phyloP scores from a whole-genome alignment of 257 asterid genomes.

The Primulina eburnea region DNA sequence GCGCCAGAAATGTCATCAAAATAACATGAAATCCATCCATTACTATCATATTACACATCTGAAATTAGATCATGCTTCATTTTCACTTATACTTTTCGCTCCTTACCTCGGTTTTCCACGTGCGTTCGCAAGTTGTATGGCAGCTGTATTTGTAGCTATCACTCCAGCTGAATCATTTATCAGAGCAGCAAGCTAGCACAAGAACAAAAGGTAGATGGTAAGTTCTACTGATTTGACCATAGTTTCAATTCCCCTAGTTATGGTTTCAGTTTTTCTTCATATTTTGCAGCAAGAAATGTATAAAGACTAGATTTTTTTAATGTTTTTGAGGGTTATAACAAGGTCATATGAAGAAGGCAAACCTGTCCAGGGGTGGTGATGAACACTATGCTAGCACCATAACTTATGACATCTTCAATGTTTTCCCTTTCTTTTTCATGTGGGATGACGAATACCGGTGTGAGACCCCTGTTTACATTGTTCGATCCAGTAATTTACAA shows the following conservation, averaged over 20 bases:
- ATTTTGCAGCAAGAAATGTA: not conserved
- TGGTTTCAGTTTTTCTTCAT: not conserved
- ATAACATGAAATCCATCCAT: not conserved
- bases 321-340: not conserved
- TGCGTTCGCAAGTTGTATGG: slow-evolving; percentile 74
- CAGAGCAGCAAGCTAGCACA: slow-evolving; percentile 70
- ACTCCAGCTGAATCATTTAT: slow-evolving; percentile 84
- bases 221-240: not conserved
- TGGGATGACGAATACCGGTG: slow-evolving; percentile 74
- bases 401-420: slow-evolving; percentile 63
- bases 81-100: not conserved
- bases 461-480: slow-evolving; percentile 52
- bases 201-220: not conserved
- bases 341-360: slow-evolving; percentile 5
- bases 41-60: not conserved
- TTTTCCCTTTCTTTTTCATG: slow-evolving; percentile 81
- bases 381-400: slow-evolving; percentile 72
- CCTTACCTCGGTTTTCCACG: slow-evolving; percentile 76
- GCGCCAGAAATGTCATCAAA: slow-evolving; percentile 19
- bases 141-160: slow-evolving; percentile 76
- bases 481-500: slow-evolving; percentile 6
- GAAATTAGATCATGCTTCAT: not conserved
- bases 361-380: slow-evolving; percentile 95
- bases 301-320: not conserved
- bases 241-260: not conserved